phyloP scores from a whole-genome alignment of 352 stramenopile genomes.

The Phytophthora sp. region DNA sequence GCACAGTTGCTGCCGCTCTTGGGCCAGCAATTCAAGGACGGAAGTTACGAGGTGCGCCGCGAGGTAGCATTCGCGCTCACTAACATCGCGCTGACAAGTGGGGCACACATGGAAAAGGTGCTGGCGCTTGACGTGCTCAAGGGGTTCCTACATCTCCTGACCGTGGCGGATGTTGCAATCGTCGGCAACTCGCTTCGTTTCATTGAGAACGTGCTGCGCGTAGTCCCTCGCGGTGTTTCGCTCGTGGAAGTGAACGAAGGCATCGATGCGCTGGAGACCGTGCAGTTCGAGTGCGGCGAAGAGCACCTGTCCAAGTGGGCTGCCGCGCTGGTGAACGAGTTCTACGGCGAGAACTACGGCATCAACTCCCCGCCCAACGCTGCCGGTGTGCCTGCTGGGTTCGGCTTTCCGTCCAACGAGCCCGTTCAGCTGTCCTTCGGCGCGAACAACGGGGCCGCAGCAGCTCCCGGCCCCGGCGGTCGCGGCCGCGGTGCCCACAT shows the following conservation, averaged over 20 bases:
- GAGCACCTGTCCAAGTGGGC: slow-evolving; percentile 70
- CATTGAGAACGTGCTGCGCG: slow-evolving; percentile 78
- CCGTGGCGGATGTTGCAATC: slow-evolving; percentile 63
- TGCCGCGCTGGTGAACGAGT: slow-evolving; percentile 79
- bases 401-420: slow-evolving; percentile 18
- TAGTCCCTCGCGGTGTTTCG: slow-evolving; percentile 56
- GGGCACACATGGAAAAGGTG: slow-evolving; percentile 52
- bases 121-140: slow-evolving; percentile 65
- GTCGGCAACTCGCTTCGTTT: slow-evolving; percentile 82
- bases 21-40: slow-evolving; percentile 58
- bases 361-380: slow-evolving; percentile 64
- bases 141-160: slow-evolving; percentile 63
- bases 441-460: background rate
- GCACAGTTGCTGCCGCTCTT: slow-evolving; percentile 63
- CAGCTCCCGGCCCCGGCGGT: slow-evolving; percentile 35
- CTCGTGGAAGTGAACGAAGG: slow-evolving; percentile 68
- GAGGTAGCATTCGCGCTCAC: slow-evolving; percentile 78
- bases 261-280: slow-evolving; percentile 80
- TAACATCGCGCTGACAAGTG: slow-evolving; percentile 75
- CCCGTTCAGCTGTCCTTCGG: slow-evolving; percentile 29
- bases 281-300: slow-evolving; percentile 74
- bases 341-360: slow-evolving; percentile 86
- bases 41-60: slow-evolving; percentile 70
- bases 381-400: slow-evolving; percentile 22
- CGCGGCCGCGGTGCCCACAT: slow-evolving; percentile 73